Percentiles rank a stretch among this genome's conserved stretches.
Evolutionary conservation across 805 yeast genomes (phyloP).

Genomic region (Schizosaccharomyces octosporus): DNA sequence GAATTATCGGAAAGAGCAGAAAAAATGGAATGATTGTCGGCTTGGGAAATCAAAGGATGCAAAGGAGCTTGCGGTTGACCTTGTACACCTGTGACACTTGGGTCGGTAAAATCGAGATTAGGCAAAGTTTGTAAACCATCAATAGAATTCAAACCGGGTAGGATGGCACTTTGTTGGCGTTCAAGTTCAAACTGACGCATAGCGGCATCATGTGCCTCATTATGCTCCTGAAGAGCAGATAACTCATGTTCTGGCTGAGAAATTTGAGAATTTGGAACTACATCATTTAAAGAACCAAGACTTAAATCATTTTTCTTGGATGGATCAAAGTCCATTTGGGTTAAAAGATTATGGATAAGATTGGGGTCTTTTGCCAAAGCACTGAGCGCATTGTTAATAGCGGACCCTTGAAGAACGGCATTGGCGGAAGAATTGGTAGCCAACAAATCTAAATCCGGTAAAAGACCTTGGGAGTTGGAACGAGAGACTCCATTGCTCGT

Average conservation of each 20-base stretch:
- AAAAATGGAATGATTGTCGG: neutral
- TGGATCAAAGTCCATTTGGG: neutral
- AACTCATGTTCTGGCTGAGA: neutral
- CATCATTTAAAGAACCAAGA: neutral
- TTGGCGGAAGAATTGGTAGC: neutral
- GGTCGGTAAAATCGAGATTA: neutral
- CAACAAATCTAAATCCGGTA: neutral
- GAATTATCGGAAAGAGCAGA: neutral
- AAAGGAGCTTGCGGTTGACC: neutral
- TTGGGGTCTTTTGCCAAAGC: neutral
- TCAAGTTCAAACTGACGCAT: neutral
- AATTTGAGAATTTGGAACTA: neutral
- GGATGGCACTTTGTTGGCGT: neutral
- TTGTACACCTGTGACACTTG: neutral
- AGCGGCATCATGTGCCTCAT: neutral
- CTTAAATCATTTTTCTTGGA: neutral
- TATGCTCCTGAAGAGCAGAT: neutral
- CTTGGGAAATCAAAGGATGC: neutral
- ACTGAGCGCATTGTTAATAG: neutral
- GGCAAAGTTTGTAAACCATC: neutral
- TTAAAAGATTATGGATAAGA: neutral
- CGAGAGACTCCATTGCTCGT: neutral
- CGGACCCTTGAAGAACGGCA: neutral
- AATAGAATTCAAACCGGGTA: neutral
- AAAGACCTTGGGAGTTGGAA: neutral